Conservation (phyloP, 2,329 filamentous ascomycete genomes). For the Thielaviopsis populi region DNA sequence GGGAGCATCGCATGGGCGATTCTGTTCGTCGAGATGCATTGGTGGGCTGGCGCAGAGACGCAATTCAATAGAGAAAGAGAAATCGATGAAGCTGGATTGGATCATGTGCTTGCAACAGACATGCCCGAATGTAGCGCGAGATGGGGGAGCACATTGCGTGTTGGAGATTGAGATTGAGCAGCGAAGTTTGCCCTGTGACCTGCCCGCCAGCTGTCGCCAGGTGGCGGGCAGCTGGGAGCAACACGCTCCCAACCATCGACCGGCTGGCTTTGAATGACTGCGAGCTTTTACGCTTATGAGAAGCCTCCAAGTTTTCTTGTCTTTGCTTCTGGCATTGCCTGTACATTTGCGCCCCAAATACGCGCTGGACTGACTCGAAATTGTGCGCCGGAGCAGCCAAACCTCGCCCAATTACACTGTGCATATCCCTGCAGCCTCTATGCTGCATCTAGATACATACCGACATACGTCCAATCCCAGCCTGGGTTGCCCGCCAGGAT, state of each 20-base stretch:
- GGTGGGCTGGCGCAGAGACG: not conserved
- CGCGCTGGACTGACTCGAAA: not conserved
- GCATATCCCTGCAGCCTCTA: not conserved
- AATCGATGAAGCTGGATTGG: not conserved
- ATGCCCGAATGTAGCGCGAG: not conserved
- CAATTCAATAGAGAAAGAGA: not conserved
- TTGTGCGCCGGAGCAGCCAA: not conserved
- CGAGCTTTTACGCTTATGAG: not conserved
- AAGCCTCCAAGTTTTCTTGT: not conserved
- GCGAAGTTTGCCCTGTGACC: too few species aligned
- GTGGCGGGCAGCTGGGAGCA: not conserved
- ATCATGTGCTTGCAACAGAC: not conserved
- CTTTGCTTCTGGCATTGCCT: not conserved
- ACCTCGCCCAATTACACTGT: not conserved
- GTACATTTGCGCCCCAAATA: not conserved
- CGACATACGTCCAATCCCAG: too few species aligned
- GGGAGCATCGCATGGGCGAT: slow-evolving; percentile 19
- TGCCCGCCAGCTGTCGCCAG: not conserved
- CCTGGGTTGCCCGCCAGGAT: not conserved
- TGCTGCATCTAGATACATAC: not conserved
- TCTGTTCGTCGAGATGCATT: not conserved
- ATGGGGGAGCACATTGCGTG: not conserved
- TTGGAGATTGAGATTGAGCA: not conserved
- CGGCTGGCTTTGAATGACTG: not conserved
- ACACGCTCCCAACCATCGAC: not conserved